Conservation (phyloP, 139 green algal genomes). For the Desmodesmus armatus region DNA sequence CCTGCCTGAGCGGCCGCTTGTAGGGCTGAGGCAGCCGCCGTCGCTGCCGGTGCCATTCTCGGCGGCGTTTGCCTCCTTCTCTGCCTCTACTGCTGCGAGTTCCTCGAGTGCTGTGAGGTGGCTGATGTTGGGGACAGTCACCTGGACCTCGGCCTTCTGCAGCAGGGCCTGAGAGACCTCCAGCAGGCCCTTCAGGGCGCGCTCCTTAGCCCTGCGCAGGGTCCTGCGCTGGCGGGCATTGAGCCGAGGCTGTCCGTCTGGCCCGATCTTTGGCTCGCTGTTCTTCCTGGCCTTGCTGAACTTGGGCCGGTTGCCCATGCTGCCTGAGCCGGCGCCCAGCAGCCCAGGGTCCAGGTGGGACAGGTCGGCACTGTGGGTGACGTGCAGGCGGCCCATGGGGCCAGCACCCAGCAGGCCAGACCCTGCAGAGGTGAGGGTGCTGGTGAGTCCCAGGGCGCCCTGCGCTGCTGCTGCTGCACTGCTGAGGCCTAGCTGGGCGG, state of each 20-base stretch:
- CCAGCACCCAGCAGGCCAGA: neutral
- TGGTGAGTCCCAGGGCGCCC: neutral
- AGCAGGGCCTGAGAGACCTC: constrained; percentile 61
- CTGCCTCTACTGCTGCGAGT: constrained; percentile 29
- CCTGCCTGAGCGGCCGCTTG: neutral
- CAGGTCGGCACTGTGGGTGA: constrained; percentile 43
- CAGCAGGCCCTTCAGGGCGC: constrained; percentile 63
- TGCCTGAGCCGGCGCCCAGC: neutral
- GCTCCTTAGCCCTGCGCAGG: constrained; percentile 65
- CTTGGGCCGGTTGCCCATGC: constrained; percentile 3
- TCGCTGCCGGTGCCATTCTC: neutral
- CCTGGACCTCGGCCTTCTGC: constrained; percentile 38
- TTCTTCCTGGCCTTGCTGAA: constrained; percentile 49
- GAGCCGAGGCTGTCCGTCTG: constrained; percentile 52
- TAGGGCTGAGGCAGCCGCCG: neutral
- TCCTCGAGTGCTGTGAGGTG: constrained; percentile 35
- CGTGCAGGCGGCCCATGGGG: constrained; percentile 38
- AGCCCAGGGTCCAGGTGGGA: constrained; percentile 21
- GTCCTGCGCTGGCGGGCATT: constrained; percentile 74
- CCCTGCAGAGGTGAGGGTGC: constrained; percentile 7
- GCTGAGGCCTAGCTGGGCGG: constrained; percentile 28
- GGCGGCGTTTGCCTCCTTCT: constrained; percentile 22
- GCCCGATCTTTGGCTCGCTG: constrained; percentile 47
- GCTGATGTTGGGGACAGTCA: constrained; percentile 30
- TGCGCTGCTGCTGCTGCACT: neutral